These are phyloP conservation scores for Clitoria ternatea DNA, from an alignment of 306 rosid species.

Conservation along the genomic window DNA sequence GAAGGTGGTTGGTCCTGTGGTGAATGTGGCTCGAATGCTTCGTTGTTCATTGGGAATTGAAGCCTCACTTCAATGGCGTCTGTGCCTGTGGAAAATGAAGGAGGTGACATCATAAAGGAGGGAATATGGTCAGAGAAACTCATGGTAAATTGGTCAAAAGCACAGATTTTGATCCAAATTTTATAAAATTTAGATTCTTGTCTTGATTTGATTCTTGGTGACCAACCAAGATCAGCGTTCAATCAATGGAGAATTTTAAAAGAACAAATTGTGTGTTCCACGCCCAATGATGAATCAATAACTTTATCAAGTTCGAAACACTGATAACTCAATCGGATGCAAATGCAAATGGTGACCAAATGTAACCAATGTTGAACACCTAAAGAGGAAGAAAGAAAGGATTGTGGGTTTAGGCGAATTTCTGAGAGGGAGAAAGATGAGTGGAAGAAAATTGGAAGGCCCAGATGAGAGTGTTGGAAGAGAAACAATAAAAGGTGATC, in stretches of 20 bases:
- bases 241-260: neutral
- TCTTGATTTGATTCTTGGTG: slow-evolving; percentile 7
- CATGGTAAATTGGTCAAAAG: slow-evolving; percentile 31
- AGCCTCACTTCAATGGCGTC: slow-evolving; percentile 60
- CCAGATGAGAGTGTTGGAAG: neutral
- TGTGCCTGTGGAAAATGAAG: slow-evolving; percentile 32
- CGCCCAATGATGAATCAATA: neutral
- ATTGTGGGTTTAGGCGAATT: neutral
- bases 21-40: slow-evolving; percentile 37
- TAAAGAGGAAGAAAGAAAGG: neutral
- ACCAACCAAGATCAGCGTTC: slow-evolving; percentile 20
- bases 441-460: slow-evolving; percentile 2
- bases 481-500: neutral
- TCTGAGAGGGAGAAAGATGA: neutral
- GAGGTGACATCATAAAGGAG: slow-evolving; percentile 39
- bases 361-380: neutral
- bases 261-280: neutral
- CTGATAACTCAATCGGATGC: slow-evolving; percentile 18
- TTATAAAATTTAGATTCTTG: slow-evolving; percentile 1
- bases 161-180: neutral
- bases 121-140: slow-evolving; percentile 50
- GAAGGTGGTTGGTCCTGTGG: slow-evolving; percentile 35
- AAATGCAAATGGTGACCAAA: slow-evolving; percentile 17
- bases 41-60: slow-evolving; percentile 46
- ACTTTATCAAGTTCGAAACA: neutral